Evolutionary conservation across 192 early-diverging fungal species (phyloP).

Genomic region (Dissophora globulifera): DNA sequence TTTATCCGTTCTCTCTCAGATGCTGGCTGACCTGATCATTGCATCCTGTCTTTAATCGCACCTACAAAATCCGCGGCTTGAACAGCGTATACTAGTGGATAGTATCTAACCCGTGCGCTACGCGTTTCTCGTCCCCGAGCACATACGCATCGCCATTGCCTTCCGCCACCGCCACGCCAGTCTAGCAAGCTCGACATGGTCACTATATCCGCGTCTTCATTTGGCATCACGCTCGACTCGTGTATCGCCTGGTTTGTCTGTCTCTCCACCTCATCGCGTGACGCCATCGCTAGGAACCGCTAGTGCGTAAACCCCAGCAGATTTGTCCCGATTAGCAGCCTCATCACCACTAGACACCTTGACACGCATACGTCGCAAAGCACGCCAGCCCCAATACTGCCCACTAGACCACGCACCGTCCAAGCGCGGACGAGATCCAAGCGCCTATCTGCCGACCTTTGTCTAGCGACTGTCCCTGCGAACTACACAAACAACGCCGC

Average conservation of each 20-base stretch:
- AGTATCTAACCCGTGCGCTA: slow-evolving; percentile 77
- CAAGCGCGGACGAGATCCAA: slow-evolving; percentile 26
- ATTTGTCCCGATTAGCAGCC: no score
- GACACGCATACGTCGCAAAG: slow-evolving; percentile 65
- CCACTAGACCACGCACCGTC: slow-evolving; percentile 54
- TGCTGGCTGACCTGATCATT: no score
- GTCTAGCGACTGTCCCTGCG: slow-evolving; percentile 5
- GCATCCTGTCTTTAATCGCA: no score
- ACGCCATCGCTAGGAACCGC: slow-evolving; percentile 68
- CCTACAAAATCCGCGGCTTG: slow-evolving; percentile 91
- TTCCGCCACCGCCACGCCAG: slow-evolving; percentile 29
- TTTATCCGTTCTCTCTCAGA: no score
- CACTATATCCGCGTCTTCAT: slow-evolving; percentile 52
- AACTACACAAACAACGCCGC: slow-evolving; percentile 30
- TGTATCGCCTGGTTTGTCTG: slow-evolving; percentile 57
- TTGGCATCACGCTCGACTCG: slow-evolving; percentile 38
- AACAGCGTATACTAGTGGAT: slow-evolving; percentile 93
- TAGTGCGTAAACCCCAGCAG: slow-evolving; percentile 74
- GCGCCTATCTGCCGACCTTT: not conserved
- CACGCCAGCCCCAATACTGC: slow-evolving; percentile 53
- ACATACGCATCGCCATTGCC: slow-evolving; percentile 37
- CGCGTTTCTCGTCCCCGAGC: slow-evolving; percentile 58
- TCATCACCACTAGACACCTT: slow-evolving; percentile 69
- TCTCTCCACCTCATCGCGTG: slow-evolving; percentile 52
- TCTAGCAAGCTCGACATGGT: slow-evolving; percentile 41